These are phyloP conservation scores for Rubus idaeus DNA, from an alignment of 306 rosid species.

Conservation along the genomic window DNA sequence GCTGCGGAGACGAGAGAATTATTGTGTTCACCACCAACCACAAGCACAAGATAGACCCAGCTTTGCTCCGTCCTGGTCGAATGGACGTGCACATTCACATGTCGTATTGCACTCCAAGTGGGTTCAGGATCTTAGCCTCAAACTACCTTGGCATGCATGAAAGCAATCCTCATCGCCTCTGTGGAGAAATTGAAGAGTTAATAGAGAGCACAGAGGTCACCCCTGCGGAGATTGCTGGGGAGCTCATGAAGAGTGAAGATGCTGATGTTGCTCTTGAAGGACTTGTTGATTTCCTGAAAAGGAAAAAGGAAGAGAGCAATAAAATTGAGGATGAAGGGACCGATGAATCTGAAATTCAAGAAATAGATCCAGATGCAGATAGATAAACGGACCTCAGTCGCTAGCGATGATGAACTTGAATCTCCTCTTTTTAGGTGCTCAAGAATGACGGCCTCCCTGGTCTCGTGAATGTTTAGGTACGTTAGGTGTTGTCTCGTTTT, in stretches of 20 bases:
- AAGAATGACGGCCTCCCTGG: not conserved
- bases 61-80: slow-evolving; percentile 49
- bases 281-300: slow-evolving; percentile 26
- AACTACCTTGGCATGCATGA: slow-evolving; percentile 43
- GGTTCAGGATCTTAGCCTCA: slow-evolving; percentile 34
- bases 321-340: not conserved
- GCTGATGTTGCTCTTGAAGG: slow-evolving; percentile 27
- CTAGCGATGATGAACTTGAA: not conserved
- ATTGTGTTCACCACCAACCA: slow-evolving; percentile 51
- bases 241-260: slow-evolving; percentile 42
- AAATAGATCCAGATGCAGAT: not conserved
- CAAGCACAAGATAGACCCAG: slow-evolving; percentile 42
- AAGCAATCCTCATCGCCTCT: slow-evolving; percentile 2
- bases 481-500: not conserved
- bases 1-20: slow-evolving; percentile 53
- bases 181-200: slow-evolving; percentile 29
- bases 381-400: not conserved
- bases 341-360: not conserved
- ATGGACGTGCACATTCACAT: slow-evolving; percentile 67
- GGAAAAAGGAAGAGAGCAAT: slow-evolving; percentile 4
- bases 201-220: slow-evolving; percentile 32
- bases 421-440: not conserved
- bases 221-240: slow-evolving; percentile 51
- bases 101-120: slow-evolving; percentile 44
- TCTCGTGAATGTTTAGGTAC: no score